These are phyloP conservation scores for Colletotrichum nymphaeae DNA, from an alignment of 2,329 filamentous ascomycete genomes.

Conservation along the genomic window DNA sequence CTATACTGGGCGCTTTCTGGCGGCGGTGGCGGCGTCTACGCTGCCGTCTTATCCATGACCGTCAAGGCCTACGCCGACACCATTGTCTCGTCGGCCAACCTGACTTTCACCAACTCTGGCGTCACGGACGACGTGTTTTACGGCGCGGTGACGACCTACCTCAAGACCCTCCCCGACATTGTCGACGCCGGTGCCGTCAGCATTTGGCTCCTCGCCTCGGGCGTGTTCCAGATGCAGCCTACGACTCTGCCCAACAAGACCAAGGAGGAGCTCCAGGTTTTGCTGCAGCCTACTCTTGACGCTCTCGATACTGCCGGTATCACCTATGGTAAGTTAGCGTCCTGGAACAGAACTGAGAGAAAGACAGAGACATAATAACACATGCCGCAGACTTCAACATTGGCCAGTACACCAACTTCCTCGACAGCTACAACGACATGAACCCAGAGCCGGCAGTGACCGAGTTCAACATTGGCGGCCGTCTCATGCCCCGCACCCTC, in stretches of 20 bases:
- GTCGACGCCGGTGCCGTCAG: constrained; percentile 31
- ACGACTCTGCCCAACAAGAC: constrained; percentile 57
- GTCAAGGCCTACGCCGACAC: constrained; percentile 43
- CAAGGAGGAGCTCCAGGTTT: constrained; percentile 48
- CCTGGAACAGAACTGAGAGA: not conserved
- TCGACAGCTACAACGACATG: constrained; percentile 35
- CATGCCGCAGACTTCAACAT: constrained; percentile 33
- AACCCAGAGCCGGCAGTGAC: constrained; percentile 34
- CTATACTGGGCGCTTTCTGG: constrained; percentile 67
- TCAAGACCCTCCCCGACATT: constrained; percentile 18
- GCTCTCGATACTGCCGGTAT: constrained; percentile 39
- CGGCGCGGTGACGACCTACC: constrained; percentile 33
- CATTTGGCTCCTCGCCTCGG: constrained; percentile 24
- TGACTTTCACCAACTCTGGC: constrained; percentile 49
- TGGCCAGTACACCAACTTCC: constrained; percentile 43
- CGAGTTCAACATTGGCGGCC: constrained; percentile 31
- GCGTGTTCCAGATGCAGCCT: constrained; percentile 26
- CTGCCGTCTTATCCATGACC: constrained; percentile 62
- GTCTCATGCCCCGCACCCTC: constrained; percentile 24
- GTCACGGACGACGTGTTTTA: constrained; percentile 39
- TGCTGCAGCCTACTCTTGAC: constrained; percentile 54
- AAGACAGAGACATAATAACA: not conserved
- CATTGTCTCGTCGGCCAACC: constrained; percentile 54
- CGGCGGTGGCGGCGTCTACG: constrained; percentile 64
- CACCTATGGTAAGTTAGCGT: constrained; percentile 39